Percentiles rank a stretch among this genome's conserved stretches.
phyloP scores from a whole-genome alignment of 805 yeast species.

The Wickerhamiella dianesei region DNA sequence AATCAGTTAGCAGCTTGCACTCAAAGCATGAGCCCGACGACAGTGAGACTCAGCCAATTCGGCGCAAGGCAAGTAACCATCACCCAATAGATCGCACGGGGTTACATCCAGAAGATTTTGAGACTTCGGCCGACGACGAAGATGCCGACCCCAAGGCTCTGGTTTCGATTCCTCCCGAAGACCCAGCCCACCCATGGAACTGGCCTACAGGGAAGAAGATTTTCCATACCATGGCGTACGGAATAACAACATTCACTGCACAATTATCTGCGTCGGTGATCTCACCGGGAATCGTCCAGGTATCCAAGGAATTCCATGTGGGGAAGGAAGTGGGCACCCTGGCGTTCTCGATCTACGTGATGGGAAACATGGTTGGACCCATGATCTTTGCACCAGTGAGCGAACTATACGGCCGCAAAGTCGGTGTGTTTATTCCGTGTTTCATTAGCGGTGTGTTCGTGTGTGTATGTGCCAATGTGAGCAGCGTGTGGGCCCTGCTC shows the following conservation, averaged over 20 bases:
- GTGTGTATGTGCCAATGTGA: slow-evolving; percentile 28
- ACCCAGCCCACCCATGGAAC: slow-evolving; percentile 33
- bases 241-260: slow-evolving; percentile 40
- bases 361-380: slow-evolving; percentile 53
- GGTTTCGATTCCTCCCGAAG: background rate
- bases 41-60: background rate
- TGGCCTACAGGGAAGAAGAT: slow-evolving; percentile 38
- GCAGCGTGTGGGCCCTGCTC: slow-evolving; percentile 28
- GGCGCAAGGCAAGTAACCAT: background rate
- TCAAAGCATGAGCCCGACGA: background rate
- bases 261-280: slow-evolving; percentile 41
- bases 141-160: background rate
- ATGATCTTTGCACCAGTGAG: slow-evolving; percentile 45
- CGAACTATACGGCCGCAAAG: slow-evolving; percentile 43
- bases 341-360: slow-evolving; percentile 40
- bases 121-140: background rate
- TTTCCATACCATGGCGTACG: slow-evolving; percentile 26
- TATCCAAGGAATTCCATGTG: slow-evolving; percentile 35
- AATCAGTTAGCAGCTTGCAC: background rate
- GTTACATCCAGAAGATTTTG: background rate
- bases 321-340: slow-evolving; percentile 34
- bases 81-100: background rate
- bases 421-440: slow-evolving; percentile 37
- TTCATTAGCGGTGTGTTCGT: slow-evolving; percentile 35
- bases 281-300: slow-evolving; percentile 37